Conservation (phyloP, 176 grass and related monocot species). For the Ensete glaucum region DNA sequence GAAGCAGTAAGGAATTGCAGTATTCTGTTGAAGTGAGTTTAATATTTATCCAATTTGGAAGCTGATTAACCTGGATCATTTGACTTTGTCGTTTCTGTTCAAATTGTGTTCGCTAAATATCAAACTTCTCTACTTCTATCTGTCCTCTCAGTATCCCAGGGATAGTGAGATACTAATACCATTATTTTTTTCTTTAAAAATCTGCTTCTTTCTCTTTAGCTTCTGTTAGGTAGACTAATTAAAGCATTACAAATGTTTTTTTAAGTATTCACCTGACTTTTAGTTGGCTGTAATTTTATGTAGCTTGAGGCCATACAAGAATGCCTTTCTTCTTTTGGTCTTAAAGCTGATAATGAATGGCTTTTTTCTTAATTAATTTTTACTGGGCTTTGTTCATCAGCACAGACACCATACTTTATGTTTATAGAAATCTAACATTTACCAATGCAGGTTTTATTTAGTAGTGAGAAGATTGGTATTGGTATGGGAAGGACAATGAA, state of each 20-base stretch:
- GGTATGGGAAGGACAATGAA: conserved; percentile 84
- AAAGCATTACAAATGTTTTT: not conserved
- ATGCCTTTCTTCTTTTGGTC: not conserved
- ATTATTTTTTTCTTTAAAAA: not conserved
- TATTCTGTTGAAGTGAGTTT: conserved; percentile 76
- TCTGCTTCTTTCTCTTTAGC: not conserved
- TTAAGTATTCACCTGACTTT: not conserved
- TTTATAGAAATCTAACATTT: not conserved
- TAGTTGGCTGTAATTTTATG: not conserved
- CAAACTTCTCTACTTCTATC: not conserved
- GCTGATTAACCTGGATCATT: not conserved
- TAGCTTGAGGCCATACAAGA: not conserved
- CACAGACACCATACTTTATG: not conserved
- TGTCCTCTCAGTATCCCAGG: not conserved
- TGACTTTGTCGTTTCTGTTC: not conserved
- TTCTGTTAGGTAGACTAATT: not conserved
- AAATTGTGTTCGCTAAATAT: not conserved
- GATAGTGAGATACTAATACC: not conserved
- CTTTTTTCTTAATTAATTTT: not conserved
- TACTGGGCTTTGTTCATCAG: not conserved
- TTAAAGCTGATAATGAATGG: not conserved
- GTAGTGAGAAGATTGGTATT: conserved; percentile 79
- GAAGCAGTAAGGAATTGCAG: conserved; percentile 43
- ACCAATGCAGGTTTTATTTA: conserved; percentile 64
- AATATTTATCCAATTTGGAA: not conserved